Base-by-base conservation (phyloP, 139 green algal species). In the Coelastrella sp. region DNA sequence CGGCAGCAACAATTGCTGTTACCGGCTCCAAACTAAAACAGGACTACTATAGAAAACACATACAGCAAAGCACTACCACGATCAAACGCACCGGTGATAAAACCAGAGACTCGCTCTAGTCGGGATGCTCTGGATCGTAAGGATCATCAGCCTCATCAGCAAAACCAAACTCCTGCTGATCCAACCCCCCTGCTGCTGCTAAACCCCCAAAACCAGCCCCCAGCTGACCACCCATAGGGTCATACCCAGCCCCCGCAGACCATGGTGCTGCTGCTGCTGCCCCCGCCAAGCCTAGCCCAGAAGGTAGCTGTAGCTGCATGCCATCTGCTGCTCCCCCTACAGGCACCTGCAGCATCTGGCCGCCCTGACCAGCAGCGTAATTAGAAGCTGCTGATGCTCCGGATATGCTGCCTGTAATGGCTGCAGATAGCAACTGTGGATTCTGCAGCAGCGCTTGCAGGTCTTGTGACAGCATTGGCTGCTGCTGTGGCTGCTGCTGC, bases 81-180 rank as follows among this genome's bases (percentile, higher is more conserved):
- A 47, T n/a, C n/a, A n/a, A n/a, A n/a, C n/a, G n/a, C n/a, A n/a
- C n/a, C n/a, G n/a, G n/a, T n/a, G n/a, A n/a, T n/a, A n/a, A n/a
- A n/a, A n/a, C n/a, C n/a, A n/a, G n/a, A n/a, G n/a, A n/a, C n/a
- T n/a, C n/a, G n/a, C n/a, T n/a, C 22, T 64, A 88, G 8, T 71
- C 83, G 22, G 66, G 60, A 80, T 80, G 68, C 60, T 66, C 68
- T 32, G 83, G 83, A 58, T 88, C 83, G 7, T 88, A 88, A 5
- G 83, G 83, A 59, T 88, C 83, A 57, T 88, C 83, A n/a, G 20
- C 83, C 58, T 88, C 83, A 57, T 88, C 83, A 59, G 83, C 83
- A 88, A 88, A 88, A 11, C 83, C 83, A 17, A 57, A 68, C 54
- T 58, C 66, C 68, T 80, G 68, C 54, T 80, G 83, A 73, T 71